These are phyloP conservation scores for Sporothrix luriei DNA, from an alignment of 2,329 filamentous ascomycete species.

Conservation along the genomic window DNA sequence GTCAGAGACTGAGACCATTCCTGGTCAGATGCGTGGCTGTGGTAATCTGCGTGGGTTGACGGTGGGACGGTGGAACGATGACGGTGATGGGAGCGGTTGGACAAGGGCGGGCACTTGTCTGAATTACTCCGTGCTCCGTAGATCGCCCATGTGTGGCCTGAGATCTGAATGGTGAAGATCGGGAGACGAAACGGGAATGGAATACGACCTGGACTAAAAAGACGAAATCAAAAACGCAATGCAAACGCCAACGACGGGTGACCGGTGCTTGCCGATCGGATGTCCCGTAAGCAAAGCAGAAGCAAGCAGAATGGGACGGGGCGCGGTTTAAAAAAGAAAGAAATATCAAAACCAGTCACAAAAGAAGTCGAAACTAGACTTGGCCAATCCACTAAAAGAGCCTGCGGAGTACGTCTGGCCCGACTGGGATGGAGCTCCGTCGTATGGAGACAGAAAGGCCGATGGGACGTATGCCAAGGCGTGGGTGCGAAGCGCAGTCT, in stretches of 20 bases:
- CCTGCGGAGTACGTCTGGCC: not conserved
- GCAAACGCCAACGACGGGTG: too few species aligned
- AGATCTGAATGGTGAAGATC: not conserved
- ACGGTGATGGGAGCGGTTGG: not conserved
- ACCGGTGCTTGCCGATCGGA: conserved; percentile 7
- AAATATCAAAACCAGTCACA: not conserved
- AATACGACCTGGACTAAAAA: too few species aligned
- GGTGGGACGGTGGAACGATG: not conserved
- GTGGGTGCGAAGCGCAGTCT: too few species aligned
- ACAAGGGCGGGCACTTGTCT: not conserved
- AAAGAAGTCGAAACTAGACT: too few species aligned
- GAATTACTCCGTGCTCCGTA: too few species aligned
- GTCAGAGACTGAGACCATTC: not conserved
- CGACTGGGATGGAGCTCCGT: not conserved
- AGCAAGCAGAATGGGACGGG: too few species aligned
- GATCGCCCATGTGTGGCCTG: too few species aligned
- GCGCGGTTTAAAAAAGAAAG: not conserved
- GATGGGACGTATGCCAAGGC: not conserved
- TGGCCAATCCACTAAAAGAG: too few species aligned
- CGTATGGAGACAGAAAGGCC: not conserved
- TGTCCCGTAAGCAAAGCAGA: not conserved
- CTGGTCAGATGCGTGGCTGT: conserved; percentile 10
- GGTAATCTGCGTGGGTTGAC: not conserved
- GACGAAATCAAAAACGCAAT: too few species aligned
- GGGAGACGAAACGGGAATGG: too few species aligned